Conservation (phyloP, 1,284 basidiomycete species). For the Trichosporon ovoides region DNA sequence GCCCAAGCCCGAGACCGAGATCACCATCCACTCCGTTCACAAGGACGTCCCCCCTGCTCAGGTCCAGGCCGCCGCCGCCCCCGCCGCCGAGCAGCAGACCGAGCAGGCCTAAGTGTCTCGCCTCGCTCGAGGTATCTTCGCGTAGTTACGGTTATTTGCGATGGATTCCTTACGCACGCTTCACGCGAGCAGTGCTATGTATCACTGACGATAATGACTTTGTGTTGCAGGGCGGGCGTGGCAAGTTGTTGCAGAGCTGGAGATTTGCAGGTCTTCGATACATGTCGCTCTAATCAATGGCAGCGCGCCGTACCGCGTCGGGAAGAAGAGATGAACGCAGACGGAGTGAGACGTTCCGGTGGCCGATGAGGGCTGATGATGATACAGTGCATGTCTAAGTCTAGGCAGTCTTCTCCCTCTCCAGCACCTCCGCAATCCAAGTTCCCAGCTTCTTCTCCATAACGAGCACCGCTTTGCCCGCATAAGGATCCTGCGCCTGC, state of each 20-base stretch:
- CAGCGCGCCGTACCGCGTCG: too few relatives aligned
- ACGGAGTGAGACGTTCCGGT: too few relatives aligned
- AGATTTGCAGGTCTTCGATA: too few relatives aligned
- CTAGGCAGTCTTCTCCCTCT: background rate
- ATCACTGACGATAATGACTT: slow-evolving; percentile 3
- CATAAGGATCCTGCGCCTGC: slow-evolving; percentile 36
- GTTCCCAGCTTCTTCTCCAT: slow-evolving; percentile 44
- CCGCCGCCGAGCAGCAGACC: slow-evolving; percentile 14
- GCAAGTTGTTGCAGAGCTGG: too few relatives aligned
- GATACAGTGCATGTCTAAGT: background rate
- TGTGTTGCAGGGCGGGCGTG: background rate
- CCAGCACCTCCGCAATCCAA: slow-evolving; percentile 35
- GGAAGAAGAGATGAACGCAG: background rate
- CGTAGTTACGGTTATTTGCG: slow-evolving; percentile 6
- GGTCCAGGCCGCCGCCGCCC: slow-evolving; percentile 16
- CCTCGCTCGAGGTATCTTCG: slow-evolving; percentile 1
- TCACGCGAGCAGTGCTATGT: slow-evolving; percentile 1
- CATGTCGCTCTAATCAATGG: too few relatives aligned
- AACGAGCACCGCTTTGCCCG: slow-evolving; percentile 33
- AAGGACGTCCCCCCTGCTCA: slow-evolving; percentile 40
- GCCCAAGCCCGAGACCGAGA: slow-evolving; percentile 57
- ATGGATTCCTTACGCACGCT: slow-evolving; percentile 5
- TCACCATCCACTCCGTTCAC: slow-evolving; percentile 50
- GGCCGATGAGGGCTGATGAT: too few relatives aligned
- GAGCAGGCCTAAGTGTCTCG: slow-evolving; percentile 11